Conservation (phyloP, 495 filamentous ascomycete species). For the Cetradonia linearis region DNA sequence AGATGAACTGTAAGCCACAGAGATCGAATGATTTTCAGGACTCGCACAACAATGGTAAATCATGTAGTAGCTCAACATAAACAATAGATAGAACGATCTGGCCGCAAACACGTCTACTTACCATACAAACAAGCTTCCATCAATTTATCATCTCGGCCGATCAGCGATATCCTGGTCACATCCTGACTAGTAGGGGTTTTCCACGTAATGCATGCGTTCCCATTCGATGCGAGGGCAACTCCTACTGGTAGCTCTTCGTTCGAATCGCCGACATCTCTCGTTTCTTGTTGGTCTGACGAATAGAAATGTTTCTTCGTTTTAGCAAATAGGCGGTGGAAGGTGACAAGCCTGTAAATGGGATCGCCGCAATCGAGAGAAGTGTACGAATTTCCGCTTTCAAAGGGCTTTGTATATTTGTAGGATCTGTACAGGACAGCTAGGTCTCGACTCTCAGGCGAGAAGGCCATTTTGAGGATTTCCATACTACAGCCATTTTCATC, state of each 20-base stretch:
- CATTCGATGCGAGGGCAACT: conserved; percentile 21
- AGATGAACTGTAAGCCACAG: not conserved
- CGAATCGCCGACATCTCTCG: conserved; percentile 9
- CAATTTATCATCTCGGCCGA: conserved; percentile 16
- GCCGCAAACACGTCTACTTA: conserved; percentile 1
- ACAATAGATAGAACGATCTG: not conserved
- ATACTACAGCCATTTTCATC: conserved; percentile 2
- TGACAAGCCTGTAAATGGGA: conserved; percentile 18
- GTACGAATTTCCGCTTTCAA: not conserved
- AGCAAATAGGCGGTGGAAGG: conserved; percentile 21
- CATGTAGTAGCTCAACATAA: not conserved
- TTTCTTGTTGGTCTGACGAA: conserved; percentile 20
- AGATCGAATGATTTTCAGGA: not conserved
- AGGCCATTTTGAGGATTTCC: conserved; percentile 22
- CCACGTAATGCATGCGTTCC: conserved; percentile 23
- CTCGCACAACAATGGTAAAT: not conserved
- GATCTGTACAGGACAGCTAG: conserved; percentile 20
- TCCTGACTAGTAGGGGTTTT: conserved; percentile 1
- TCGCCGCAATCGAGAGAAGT: not conserved
- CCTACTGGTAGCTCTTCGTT: conserved; percentile 13
- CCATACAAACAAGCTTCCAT: conserved; percentile 20
- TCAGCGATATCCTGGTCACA: conserved; percentile 11
- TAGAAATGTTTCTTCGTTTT: conserved; percentile 19
- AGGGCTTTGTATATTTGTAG: not conserved
- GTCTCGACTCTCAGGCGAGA: conserved; percentile 20